These are phyloP conservation scores for Arabis alpina DNA, from an alignment of 345 rosid genomes.

Conservation along the genomic window DNA sequence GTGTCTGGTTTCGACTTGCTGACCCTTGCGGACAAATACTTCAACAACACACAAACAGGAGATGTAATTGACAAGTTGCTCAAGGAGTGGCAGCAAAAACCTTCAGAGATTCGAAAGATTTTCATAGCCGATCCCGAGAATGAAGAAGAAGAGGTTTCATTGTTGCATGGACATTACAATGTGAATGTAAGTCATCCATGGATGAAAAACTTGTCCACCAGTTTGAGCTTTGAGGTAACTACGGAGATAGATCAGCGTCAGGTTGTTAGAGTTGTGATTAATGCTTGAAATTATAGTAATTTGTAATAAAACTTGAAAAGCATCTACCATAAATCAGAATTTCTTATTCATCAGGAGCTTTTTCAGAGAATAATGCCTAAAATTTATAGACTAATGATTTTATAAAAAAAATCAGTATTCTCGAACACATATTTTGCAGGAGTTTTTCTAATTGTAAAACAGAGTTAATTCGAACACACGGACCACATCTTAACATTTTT, in stretches of 20 bases:
- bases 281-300: constrained; percentile 5
- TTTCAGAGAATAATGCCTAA: not conserved
- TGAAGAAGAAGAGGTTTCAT: constrained; percentile 45
- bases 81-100: constrained; percentile 51
- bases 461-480: not conserved
- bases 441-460: not conserved
- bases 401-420: not conserved
- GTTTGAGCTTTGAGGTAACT: constrained; percentile 44
- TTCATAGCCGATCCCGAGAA: constrained; percentile 16
- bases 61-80: constrained; percentile 71
- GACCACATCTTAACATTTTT: not conserved
- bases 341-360: not conserved
- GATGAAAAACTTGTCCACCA: constrained; percentile 34
- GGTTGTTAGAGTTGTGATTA: constrained; percentile 32
- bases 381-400: not conserved
- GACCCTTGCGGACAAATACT: constrained; percentile 50
- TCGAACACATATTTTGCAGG: not conserved
- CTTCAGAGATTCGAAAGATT: constrained; percentile 7
- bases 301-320: not conserved
- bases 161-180: constrained; percentile 63
- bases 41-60: constrained; percentile 56
- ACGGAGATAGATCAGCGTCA: constrained; percentile 33
- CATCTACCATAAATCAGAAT: not conserved
- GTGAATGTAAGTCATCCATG: constrained; percentile 47
- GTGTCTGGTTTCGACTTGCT: constrained; percentile 56